Evolutionary conservation across 23 red algal species (phyloP).

Genomic region (Chondrus crispus): DNA sequence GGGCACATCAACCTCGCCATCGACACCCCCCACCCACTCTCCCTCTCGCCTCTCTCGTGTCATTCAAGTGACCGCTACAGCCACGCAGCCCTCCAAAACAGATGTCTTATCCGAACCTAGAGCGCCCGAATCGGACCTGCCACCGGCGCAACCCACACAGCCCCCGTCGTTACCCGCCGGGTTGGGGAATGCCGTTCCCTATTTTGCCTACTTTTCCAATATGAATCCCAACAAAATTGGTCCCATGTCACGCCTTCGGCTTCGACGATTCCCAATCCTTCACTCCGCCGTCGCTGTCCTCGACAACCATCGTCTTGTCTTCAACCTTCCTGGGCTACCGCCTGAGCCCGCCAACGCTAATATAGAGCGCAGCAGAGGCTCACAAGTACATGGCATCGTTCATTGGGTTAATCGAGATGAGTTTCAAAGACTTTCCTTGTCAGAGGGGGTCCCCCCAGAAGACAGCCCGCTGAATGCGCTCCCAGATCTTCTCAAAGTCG

Average conservation of each 20-base stretch:
- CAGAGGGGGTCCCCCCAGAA: constrained; percentile 8
- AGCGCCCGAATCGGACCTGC: no score
- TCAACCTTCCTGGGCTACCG: constrained; percentile 68
- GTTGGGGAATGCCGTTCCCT: constrained; percentile 30
- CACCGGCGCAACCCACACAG: background rate
- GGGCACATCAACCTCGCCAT: no score
- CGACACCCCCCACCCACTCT: no score
- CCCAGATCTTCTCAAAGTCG: background rate
- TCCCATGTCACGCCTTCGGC: constrained; percentile 1
- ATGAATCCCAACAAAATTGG: constrained; percentile 77
- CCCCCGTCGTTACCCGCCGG: background rate
- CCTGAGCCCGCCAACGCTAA: constrained; percentile 79
- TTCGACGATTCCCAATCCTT: constrained; percentile 36
- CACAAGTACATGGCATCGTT: constrained; percentile 59
- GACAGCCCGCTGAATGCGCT: background rate
- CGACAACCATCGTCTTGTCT: constrained; percentile 21
- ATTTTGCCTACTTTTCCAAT: constrained; percentile 98
- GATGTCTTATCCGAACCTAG: no score
- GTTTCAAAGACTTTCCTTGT: constrained; percentile 22
- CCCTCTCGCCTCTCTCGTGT: no score
- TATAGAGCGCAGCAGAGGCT: background rate
- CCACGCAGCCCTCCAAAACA: no score
- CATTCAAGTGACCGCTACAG: no score
- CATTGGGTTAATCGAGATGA: constrained; percentile 42
- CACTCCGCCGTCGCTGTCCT: constrained; percentile 44